phyloP scores from a whole-genome alignment of 495 filamentous ascomycete species.

The Aspergillus diversus region DNA sequence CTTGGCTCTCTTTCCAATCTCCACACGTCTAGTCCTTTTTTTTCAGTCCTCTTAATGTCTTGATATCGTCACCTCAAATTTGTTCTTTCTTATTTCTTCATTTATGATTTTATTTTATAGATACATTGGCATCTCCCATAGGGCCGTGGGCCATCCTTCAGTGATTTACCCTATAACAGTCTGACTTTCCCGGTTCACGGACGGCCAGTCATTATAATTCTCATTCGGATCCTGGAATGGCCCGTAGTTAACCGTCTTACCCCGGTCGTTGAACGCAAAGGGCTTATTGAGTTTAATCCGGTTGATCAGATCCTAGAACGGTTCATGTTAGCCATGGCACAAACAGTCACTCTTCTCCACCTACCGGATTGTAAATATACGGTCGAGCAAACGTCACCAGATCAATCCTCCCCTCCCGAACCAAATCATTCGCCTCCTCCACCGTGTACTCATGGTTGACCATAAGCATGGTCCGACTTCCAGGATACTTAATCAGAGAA shows the following conservation, averaged over 20 bases:
- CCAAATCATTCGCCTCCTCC: constrained; percentile 43
- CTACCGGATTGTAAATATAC: constrained; percentile 63
- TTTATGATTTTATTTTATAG: no score
- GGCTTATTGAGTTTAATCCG: constrained; percentile 13
- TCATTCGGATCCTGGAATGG: constrained; percentile 19
- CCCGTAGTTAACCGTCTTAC: constrained; percentile 21
- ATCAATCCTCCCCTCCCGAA: constrained; percentile 49
- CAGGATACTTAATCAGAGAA: constrained; percentile 47
- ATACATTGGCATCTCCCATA: no score
- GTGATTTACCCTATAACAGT: no score
- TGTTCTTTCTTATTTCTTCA: no score
- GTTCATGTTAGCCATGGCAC: background rate
- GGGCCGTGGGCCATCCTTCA: no score
- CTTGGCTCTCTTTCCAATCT: no score
- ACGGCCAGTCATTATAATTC: constrained; percentile 26
- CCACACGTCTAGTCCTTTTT: no score
- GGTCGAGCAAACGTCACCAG: constrained; percentile 55
- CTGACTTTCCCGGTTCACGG: no score
- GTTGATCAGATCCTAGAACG: constrained; percentile 21
- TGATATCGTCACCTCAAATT: no score
- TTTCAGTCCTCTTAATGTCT: no score
- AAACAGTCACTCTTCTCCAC: background rate
- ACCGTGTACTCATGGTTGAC: constrained; percentile 56
- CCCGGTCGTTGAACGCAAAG: constrained; percentile 20
- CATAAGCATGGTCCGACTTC: constrained; percentile 47